Percentiles rank a stretch among this genome's conserved stretches.
Conservation (phyloP, 352 stramenopile species). For the Phytophthora meadii region DNA sequence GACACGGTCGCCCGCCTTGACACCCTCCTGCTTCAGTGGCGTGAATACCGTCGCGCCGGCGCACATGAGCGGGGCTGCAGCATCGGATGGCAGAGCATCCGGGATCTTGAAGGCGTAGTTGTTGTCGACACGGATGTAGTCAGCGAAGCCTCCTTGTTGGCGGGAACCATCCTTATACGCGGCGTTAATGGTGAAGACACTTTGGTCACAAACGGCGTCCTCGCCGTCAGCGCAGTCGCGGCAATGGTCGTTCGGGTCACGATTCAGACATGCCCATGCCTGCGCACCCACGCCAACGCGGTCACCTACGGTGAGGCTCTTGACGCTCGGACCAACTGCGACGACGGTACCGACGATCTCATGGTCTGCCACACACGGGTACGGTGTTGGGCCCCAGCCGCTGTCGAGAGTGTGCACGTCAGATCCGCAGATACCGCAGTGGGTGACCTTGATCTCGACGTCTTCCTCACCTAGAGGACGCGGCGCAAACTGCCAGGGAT, state of each 20-base stretch:
- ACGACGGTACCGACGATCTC: constrained; percentile 36
- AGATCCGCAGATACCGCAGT: constrained; percentile 32
- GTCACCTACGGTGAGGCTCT: constrained; percentile 75
- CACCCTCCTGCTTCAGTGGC: constrained; percentile 21
- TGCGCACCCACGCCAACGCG: too few relatives aligned
- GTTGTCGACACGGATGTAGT: constrained; percentile 36
- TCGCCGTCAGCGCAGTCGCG: constrained; percentile 54
- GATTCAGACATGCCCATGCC: constrained; percentile 58
- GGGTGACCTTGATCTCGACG: constrained; percentile 54
- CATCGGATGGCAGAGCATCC: constrained; percentile 12
- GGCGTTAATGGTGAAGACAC: constrained; percentile 49
- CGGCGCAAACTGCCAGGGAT: constrained; percentile 42
- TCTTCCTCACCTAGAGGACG: constrained; percentile 42
- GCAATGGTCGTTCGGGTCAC: constrained; percentile 63
- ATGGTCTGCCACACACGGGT: constrained; percentile 48
- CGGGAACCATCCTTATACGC: constrained; percentile 26
- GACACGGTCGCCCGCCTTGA: constrained; percentile 24
- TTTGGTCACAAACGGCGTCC: constrained; percentile 65
- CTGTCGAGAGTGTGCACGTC: constrained; percentile 58
- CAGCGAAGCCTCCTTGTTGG: constrained; percentile 26
- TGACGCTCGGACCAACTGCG: constrained; percentile 43
- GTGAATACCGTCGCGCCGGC: constrained; percentile 27
- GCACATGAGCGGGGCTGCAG: constrained; percentile 12
- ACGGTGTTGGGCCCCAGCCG: constrained; percentile 43
- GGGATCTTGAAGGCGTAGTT: constrained; percentile 32